Evolutionary conservation across 2,329 filamentous ascomycete species (phyloP), one percentile per base, ranked within the genome.

Genomic region (Cercospora sojina): DNA sequence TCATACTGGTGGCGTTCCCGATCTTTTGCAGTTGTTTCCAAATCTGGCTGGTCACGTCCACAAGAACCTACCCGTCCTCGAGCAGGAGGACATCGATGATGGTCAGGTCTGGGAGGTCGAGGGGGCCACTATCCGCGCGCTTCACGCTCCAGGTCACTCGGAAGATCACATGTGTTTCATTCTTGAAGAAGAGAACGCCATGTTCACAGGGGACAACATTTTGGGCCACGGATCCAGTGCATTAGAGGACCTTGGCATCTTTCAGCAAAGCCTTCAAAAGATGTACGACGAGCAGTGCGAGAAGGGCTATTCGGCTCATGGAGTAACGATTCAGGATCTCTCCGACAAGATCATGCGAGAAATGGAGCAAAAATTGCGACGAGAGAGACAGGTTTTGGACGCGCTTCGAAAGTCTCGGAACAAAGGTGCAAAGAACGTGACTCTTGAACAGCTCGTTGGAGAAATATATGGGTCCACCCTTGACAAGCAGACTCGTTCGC

Each of bases 271-370:
- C 8, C 73, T 82, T 8, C 70, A 69, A 2, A 72, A 66, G 16
- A 80, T 83, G 79, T 61, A 69, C 1, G 55, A 64, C 0, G 75
- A 79, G 1, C 69, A 73, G 9, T 84, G 81, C 64, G 35, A 16
- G 0, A 69, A 68, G 0, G 83, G 82, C 0, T 83, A 84, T 67
- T 79, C 83, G 0, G 83, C 79, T 1, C 83, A 85, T 64, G 83
- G 83, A 3, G 72, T 67, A 0, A 73, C 77, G 0, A 80, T 84
- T 38, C 13, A 53, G 0, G 70, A 83, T 64, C 71, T 83, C 3
- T 74, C 67, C 3, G 69, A 60, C 16, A 83, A 82, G 67, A 81
- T 84, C 41, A 64, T 27, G 0, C 66, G 57, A 1, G 78, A 83
- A 65, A 67, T 84, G 25, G 72, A 59, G 0, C 67, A 74, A n/a